Evolutionary conservation across 1,284 basidiomycete genomes (phyloP).

Genomic region (Pyrrhoderma lamaoense): DNA sequence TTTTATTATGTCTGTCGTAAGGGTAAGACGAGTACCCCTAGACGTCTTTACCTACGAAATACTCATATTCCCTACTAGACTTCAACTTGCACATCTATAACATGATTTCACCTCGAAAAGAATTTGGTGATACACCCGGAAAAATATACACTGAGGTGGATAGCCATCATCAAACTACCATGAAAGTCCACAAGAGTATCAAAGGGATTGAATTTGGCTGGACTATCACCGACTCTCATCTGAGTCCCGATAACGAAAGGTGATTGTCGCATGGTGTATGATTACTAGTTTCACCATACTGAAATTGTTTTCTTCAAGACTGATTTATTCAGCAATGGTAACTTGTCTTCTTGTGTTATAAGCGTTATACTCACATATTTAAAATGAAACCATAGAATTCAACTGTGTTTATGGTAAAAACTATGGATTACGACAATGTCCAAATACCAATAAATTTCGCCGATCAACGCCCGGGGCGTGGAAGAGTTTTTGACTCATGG

Average conservation of each 20-base stretch:
- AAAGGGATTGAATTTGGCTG: conserved; percentile 71
- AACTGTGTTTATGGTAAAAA: conserved; percentile 81
- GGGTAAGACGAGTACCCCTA: no score
- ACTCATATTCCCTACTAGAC: conserved; percentile 38
- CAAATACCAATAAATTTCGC: conserved; percentile 74
- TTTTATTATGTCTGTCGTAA: conserved; percentile 80
- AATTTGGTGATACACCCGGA: not conserved
- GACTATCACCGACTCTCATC: conserved; percentile 94
- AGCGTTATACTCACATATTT: conserved; percentile 7
- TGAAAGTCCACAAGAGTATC: conserved; percentile 76
- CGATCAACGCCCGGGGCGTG: conserved; percentile 31
- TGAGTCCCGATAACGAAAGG: conserved; percentile 89
- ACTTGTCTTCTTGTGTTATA: conserved; percentile 21
- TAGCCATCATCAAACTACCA: conserved; percentile 49
- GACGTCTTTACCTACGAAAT: no score
- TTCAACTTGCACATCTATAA: conserved; percentile 88
- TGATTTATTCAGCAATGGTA: conserved; percentile 90
- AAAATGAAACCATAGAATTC: conserved; percentile 43
- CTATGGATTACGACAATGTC: conserved; percentile 58
- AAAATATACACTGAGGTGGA: conserved; percentile 18
- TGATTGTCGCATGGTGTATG: conserved; percentile 23
- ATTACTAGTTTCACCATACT: not conserved
- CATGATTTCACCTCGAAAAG: conserved; percentile 47
- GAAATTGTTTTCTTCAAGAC: conserved; percentile 29
- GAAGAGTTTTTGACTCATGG: conserved; percentile 30